A percentile compares a stretch with the other conserved stretches of the same genome.
phyloP scores from a whole-genome alignment of 73 alveolate genomes.

The Blepharisma stoltei region DNA sequence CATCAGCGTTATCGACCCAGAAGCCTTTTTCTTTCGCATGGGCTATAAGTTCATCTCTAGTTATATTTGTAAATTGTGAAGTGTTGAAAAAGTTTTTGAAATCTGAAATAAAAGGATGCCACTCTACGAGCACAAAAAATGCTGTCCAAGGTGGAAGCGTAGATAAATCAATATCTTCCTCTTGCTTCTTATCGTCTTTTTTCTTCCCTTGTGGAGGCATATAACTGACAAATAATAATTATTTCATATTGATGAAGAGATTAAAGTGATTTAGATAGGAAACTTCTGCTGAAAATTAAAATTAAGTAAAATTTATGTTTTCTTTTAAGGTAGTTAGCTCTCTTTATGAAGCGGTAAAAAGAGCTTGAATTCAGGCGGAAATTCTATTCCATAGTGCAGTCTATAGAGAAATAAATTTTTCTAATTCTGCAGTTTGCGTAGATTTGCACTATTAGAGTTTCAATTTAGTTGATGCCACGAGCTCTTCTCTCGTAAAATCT shows the following conservation, averaged over 20 bases:
- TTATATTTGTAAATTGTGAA: background rate
- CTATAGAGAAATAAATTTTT: conserved; percentile 74
- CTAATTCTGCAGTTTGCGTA: conserved; percentile 84
- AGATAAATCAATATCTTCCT: conserved; percentile 11
- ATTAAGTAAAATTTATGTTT: too few species aligned
- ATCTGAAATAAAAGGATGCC: conserved; percentile 22
- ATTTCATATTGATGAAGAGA: too few species aligned
- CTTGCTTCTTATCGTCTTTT: conserved; percentile 28
- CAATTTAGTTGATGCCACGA: conserved; percentile 74
- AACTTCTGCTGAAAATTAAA: too few species aligned
- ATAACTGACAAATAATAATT: too few species aligned
- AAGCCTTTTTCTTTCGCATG: background rate
- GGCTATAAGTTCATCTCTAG: conserved; percentile 9
- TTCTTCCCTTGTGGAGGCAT: too few species aligned
- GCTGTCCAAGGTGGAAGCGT: conserved; percentile 28
- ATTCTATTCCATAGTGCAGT: conserved; percentile 64
- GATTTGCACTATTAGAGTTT: conserved; percentile 75
- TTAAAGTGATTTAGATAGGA: too few species aligned
- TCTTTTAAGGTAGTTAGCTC: too few species aligned
- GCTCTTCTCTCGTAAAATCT: conserved; percentile 86
- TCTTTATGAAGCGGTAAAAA: conserved; percentile 56
- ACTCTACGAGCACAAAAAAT: background rate
- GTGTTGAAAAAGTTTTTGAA: background rate
- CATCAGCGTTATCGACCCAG: background rate
- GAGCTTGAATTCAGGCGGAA: conserved; percentile 81